Evolutionary conservation across 139 green algal genomes (phyloP), one percentile per base, ranked within the genome.

Genomic region (Tetradesmus obliquus): DNA sequence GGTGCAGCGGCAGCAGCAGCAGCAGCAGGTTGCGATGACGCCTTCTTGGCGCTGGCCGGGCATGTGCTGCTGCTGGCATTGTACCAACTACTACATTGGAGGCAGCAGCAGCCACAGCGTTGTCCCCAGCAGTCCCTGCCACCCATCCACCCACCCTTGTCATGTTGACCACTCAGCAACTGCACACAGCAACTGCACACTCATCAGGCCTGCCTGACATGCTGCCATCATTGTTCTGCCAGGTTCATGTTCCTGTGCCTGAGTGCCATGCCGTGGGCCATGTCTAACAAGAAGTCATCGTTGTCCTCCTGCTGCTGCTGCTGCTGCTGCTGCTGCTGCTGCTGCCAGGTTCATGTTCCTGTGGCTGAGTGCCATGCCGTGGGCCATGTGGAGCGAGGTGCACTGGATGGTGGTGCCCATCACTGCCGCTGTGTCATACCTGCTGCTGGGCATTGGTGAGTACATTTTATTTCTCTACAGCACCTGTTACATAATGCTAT

Each of bases 321-420:
- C 45, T 74, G 54, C 69, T n/a, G 17, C 17, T 79, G 69, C 4
- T 19, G 9, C 4, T 12, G 74, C n/a, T 60, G 22, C 22, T 79
- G 57, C 22, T 5, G 81, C 62, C 84, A 89, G 84, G 84, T 89
- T 89, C 62, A 89, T 89, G 84, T 89, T 89, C 71, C 62, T 83
- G 51, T 92, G 88, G 93, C 89, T 94, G 51, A 88, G 87, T n/a
- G 79, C 91, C 66, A 87, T 94, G 90, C 87, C 93, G 3, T 91
- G 87, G 19, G 86, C 88, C 19, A 89, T 94, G 89, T 95, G 91
- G 88, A 62, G 54, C 5, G 82, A 91, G 19, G n/a, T 88, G 20
- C 74, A 85, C 55, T 91, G 84, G 91, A 51, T 69, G 55, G 83
- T 72, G 9, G 55, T 93, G 15, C 84, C 84, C 3, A 76, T 91